Evolutionary conservation across 208 protist species (phyloP), one percentile per base, ranked within the genome.

Genomic region (Angomonas ambiguus): DNA sequence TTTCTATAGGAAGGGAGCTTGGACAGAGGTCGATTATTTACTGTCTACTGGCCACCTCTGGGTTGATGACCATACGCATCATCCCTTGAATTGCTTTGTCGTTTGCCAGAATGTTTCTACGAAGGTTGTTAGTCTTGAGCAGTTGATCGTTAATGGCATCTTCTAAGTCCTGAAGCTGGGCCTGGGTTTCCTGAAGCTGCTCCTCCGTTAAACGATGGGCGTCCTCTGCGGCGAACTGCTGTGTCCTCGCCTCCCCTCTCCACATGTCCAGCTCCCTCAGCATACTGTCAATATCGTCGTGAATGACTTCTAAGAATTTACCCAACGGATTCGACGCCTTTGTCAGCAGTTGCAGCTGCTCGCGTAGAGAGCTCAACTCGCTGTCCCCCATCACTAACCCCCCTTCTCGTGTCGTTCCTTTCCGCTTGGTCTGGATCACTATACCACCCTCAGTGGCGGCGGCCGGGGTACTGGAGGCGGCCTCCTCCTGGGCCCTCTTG

Each of bases 271-370:
- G 65, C 72, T 96, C 90, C 2, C 90, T 77, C 11, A 74, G 71
- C 90, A 96, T 96, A 59, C 82, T 93, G 34, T 96, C 90, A 62
- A 96, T 85, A 62, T 96, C 90, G 51, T 96, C 87, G 72, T 93
- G 83, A 27, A 93, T 93, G 1, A 82, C 73, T 67, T 93, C 87
- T 5, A 96, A 64, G 22, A 96, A 85, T 74, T 91, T 92, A 11
- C 90, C 90, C 16, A 96, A 69, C 1, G 90, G 90, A 71, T 92
- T 96, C 1, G 90, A 92, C 18, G 90, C 90, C 65, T 96, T 96
- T 31, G 87, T 96, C 20, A 96, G 76, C 31, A 94, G 72, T 70
- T 96, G 90, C 57, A 96, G 70, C 76, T 93, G 87, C 72, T 93
- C 87, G 2, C 90, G 82, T 30, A 96, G 82, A 56, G 85, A 85